These are phyloP conservation scores for Entomortierella parvispora DNA, from an alignment of 192 early-diverging fungal genomes.

Conservation along the genomic window DNA sequence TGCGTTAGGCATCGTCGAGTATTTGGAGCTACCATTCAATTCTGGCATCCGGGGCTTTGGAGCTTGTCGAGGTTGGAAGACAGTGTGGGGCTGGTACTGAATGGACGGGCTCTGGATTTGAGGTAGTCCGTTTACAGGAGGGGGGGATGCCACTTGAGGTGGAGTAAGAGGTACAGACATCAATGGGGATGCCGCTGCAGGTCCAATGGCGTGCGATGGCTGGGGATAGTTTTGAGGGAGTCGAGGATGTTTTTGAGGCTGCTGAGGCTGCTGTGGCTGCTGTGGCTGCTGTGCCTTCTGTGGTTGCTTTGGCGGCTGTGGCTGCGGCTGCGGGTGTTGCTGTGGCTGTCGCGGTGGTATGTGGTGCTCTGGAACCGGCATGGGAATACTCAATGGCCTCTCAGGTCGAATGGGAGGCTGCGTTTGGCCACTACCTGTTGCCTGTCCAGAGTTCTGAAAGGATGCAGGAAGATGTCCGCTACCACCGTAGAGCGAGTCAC, in stretches of 20 bases:
- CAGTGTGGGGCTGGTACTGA: conserved; percentile 27
- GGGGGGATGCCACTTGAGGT: neutral
- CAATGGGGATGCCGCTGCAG: neutral
- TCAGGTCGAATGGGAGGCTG: neutral
- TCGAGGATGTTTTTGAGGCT: neutral
- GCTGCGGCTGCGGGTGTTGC: conserved; percentile 3
- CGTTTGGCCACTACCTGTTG: neutral
- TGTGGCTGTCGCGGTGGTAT: conserved; percentile 1
- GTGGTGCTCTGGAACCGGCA: conserved; percentile 1
- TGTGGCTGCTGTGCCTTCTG: conserved; percentile 6
- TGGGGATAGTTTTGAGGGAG: conserved; percentile 1
- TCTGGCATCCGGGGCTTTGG: neutral
- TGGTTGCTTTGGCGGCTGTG: neutral
- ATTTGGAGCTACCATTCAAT: conserved; percentile 14
- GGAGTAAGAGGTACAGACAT: conserved; percentile 5
- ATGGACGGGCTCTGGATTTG: neutral
- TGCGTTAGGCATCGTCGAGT: conserved; percentile 27
- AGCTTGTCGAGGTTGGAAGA: conserved; percentile 27
- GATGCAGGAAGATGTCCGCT: conserved; percentile 4
- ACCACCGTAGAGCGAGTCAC: neutral
- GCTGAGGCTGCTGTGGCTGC: conserved; percentile 5
- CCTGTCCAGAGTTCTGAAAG: conserved; percentile 18
- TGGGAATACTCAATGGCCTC: neutral
- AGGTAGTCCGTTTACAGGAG: neutral
- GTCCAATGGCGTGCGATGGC: neutral